These are phyloP conservation scores for Phalaenopsis hybrid DNA, from an alignment of 116 monocot genomes.

Conservation along the genomic window DNA sequence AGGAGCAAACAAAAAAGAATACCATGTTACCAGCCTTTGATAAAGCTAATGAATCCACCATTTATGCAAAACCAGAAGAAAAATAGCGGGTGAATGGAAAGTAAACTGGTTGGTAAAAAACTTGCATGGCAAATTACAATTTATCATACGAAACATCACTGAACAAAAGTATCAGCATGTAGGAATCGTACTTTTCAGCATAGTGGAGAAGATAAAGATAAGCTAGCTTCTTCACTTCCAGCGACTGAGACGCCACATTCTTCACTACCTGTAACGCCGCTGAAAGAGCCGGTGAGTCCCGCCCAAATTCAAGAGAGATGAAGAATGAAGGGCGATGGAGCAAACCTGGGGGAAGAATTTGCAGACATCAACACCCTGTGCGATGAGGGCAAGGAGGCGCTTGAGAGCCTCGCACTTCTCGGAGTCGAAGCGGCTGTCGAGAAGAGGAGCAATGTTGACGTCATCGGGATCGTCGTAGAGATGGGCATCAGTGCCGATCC, in stretches of 20 bases:
- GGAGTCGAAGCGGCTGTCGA: constrained; percentile 89
- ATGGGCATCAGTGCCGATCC: constrained; percentile 97
- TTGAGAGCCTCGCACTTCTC: constrained; percentile 91
- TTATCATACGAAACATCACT: neutral
- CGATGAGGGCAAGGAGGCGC: constrained; percentile 90
- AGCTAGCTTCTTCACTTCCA: constrained; percentile 97
- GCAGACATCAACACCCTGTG: constrained; percentile 86
- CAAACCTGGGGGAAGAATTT: constrained; percentile 87
- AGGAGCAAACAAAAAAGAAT: neutral
- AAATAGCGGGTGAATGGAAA: neutral
- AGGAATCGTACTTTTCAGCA: constrained; percentile 69
- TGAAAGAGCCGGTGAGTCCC: neutral
- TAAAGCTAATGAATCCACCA: neutral
- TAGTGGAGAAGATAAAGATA: constrained; percentile 87
- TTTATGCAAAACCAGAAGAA: no score
- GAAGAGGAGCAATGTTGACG: constrained; percentile 60
- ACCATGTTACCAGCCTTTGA: neutral
- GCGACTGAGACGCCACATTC: constrained; percentile 76
- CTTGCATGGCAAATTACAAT: neutral
- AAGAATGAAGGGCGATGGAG: neutral
- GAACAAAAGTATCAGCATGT: neutral
- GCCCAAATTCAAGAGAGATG: neutral
- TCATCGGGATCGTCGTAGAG: constrained; percentile 97
- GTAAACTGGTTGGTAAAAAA: neutral
- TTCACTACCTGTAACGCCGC: constrained; percentile 68